Base-by-base conservation (phyloP, 2,329 filamentous ascomycete species). In the Xylaria sp. region DNA sequence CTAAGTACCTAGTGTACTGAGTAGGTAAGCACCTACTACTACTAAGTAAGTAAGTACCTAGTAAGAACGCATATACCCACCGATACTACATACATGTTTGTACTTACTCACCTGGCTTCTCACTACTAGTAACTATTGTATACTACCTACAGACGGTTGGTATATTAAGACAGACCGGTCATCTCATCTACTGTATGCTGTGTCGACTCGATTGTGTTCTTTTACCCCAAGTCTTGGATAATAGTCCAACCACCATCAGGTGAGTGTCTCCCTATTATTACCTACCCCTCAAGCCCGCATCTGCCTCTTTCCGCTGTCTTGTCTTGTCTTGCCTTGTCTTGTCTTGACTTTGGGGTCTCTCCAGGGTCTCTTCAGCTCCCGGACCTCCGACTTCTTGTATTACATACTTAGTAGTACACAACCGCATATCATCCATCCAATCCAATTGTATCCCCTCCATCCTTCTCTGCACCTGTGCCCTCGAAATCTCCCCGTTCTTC, bases 331-430 rank as follows among this genome's bases (percentile, higher is more conserved):
- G 54, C 40, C 32, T 42, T 12, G 55, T 29, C 23, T 25, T 23
- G 18, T 55, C 18, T 12, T 48, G 57, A 42, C 59, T 5, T 16
- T 32, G 21, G n/a, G 18, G 21, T 37, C 44, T 54, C 35, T 21
- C 54, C 63, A 66, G 13, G 18, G 27, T 29, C 35, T 54, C 35
- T 21, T 55, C 63, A 66, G 60, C 64, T 59, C 37, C 69, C 69
- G 69, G 69, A 71, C 64, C 50, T 69, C 69, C 69, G 65, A 32
- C 32, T n/a, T n/a, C n/a, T n/a, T n/a, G n/a, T n/a, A n/a, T n/a
- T n/a, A n/a, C n/a, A n/a, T n/a, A 25, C 60, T 40, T 60, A 62
- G 63, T 65, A 67, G 57, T 44, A 66, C 60, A 63, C 59, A 51
- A 53, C 32, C 44, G 9, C 25, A n/a, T 44, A 47, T 53, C 42